Evolutionary conservation across 495 filamentous ascomycete species (phyloP).

Genomic region (Penicillium simplicissimum): DNA sequence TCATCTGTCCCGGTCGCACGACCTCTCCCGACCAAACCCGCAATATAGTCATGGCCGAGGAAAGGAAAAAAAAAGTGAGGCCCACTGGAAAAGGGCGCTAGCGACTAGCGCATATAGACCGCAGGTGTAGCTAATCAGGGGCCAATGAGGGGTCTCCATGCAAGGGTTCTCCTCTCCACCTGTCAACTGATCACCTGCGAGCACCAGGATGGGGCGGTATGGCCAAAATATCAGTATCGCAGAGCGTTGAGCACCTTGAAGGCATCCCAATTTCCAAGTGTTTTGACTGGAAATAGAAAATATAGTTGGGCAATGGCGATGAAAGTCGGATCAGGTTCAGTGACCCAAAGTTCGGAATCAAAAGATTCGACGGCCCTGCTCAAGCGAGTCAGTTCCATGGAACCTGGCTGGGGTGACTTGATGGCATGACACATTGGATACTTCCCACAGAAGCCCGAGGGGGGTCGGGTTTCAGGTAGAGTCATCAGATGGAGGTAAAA

Average conservation of each 20-base stretch:
- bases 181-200: slow-evolving; percentile 17
- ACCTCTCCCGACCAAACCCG: not conserved
- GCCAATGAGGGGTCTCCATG: slow-evolving; percentile 7
- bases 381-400: not conserved
- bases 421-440: not conserved
- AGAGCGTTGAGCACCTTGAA: not conserved
- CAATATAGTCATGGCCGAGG: slow-evolving; percentile 4
- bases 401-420: not conserved
- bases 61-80: slow-evolving; percentile 8
- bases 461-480: not conserved
- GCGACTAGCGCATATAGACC: slow-evolving; percentile 8
- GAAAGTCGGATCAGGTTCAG: not conserved
- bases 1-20: slow-evolving; percentile 2
- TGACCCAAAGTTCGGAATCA: not conserved
- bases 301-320: not conserved
- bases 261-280: not conserved
- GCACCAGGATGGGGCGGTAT: slow-evolving; percentile 2
- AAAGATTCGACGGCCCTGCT: not conserved
- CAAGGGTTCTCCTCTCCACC: slow-evolving; percentile 12
- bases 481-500: not conserved
- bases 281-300: not conserved
- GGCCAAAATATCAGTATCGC: not conserved
- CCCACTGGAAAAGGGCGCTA: slow-evolving; percentile 6
- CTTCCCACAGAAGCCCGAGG: not conserved
- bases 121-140: slow-evolving; percentile 8